Evolutionary conservation across 805 yeast species (phyloP).

Genomic region (Kluyveromyces starmeri): DNA sequence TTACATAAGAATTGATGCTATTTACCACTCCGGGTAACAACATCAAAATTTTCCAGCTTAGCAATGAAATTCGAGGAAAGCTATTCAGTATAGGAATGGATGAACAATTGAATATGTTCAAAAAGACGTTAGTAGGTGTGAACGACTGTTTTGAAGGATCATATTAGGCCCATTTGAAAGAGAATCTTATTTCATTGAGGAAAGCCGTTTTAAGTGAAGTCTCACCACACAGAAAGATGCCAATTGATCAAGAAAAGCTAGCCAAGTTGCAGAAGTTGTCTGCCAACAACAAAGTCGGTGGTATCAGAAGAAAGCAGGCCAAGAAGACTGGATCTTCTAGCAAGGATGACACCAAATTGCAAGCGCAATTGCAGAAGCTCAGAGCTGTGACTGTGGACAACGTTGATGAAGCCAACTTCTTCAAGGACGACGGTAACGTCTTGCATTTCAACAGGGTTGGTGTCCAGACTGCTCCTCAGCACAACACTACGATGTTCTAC

Average conservation of each 20-base stretch:
- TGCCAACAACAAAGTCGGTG: slow-evolving; percentile 73
- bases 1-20: too few relatives aligned
- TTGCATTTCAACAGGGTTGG: slow-evolving; percentile 94
- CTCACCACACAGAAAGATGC: too few relatives aligned
- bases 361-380: slow-evolving; percentile 79
- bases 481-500: slow-evolving; percentile 89
- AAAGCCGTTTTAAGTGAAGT: too few relatives aligned
- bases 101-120: too few relatives aligned
- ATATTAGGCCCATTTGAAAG: too few relatives aligned
- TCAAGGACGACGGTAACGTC: slow-evolving; percentile 93
- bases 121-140: too few relatives aligned
- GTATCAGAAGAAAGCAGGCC: slow-evolving; percentile 87
- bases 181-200: too few relatives aligned
- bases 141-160: too few relatives aligned
- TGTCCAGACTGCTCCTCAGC: slow-evolving; percentile 84
- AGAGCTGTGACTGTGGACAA: slow-evolving; percentile 82
- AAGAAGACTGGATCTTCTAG: slow-evolving; percentile 42
- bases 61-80: too few relatives aligned
- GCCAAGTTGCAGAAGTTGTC: slow-evolving; percentile 79
- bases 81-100: too few relatives aligned
- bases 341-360: slow-evolving; percentile 86
- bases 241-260: slow-evolving; percentile 88
- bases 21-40: too few relatives aligned
- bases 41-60: too few relatives aligned
- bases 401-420: slow-evolving; percentile 95